Percentiles rank a stretch among this genome's conserved stretches.
Conservation (phyloP, 148 eudicot genomes). For the Chenopodium suecicum region DNA sequence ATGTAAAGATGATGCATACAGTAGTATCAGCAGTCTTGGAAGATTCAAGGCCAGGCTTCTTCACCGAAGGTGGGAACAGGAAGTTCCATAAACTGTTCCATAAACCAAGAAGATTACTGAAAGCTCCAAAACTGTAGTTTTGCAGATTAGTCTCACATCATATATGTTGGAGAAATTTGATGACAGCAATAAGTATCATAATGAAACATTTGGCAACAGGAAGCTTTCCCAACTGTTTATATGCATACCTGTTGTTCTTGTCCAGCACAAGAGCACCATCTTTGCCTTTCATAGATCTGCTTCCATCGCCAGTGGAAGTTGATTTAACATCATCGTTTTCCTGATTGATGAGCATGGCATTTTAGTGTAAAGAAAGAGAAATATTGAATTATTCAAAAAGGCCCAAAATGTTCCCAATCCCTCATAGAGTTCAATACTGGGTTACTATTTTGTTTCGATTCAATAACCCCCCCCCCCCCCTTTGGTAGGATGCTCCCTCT, state of each 20-base stretch:
- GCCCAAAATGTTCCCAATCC: background rate
- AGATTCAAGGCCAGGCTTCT: constrained; percentile 43
- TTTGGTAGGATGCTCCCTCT: background rate
- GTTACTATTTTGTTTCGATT: background rate
- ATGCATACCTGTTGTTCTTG: constrained; percentile 43
- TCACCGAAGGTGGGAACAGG: constrained; percentile 44
- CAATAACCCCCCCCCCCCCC: background rate
- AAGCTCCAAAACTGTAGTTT: constrained; percentile 28
- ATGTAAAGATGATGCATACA: constrained; percentile 41
- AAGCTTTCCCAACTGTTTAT: constrained; percentile 12
- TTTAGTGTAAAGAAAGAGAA: constrained; percentile 15
- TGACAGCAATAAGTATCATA: background rate
- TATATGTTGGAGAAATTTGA: background rate
- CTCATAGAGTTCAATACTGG: background rate
- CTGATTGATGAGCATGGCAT: constrained; percentile 36
- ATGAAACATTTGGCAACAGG: constrained; percentile 13
- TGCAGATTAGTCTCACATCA: constrained; percentile 20
- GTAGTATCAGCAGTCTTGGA: constrained; percentile 34
- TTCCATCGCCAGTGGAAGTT: constrained; percentile 37
- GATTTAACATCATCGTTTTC: constrained; percentile 52
- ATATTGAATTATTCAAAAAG: background rate
- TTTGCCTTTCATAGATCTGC: constrained; percentile 33
- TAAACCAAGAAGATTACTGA: constrained; percentile 52
- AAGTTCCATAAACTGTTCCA: constrained; percentile 86
- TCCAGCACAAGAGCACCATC: constrained; percentile 31